Evolutionary conservation across 768 basidiomycete genomes (phyloP).

Genomic region (Gloeophyllum trabeum): DNA sequence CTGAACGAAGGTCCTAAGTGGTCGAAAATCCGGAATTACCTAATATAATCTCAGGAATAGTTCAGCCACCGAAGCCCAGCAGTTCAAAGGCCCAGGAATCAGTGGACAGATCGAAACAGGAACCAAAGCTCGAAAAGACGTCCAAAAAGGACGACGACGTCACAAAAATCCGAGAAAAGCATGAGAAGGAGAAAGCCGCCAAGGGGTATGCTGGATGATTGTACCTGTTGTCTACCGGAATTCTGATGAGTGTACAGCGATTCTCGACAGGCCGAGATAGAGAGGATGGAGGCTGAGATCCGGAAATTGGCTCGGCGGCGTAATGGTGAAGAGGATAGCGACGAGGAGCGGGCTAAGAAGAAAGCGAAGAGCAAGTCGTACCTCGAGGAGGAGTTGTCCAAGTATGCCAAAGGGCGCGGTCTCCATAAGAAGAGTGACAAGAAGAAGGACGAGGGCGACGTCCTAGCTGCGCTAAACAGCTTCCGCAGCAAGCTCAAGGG

Average conservation of each 20-base stretch:
- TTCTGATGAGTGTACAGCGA: too few species aligned
- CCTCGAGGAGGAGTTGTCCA: conserved; percentile 72
- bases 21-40: conserved; percentile 20
- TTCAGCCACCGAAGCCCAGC: too few species aligned
- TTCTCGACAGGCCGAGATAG: conserved; percentile 65
- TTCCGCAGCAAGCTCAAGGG: conserved; percentile 62
- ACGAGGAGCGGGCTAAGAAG: conserved; percentile 49
- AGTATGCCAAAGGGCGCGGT: conserved; percentile 61
- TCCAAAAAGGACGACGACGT: conserved; percentile 30
- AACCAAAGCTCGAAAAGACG: too few species aligned
- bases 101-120: too few species aligned
- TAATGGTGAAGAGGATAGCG: conserved; percentile 48
- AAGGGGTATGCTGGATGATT: conserved; percentile 42
- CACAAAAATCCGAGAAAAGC: conserved; percentile 62
- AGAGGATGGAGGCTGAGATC: conserved; percentile 83
- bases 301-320: conserved; percentile 60
- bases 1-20: conserved; percentile 16
- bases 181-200: conserved; percentile 59
- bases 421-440: conserved; percentile 43
- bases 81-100: too few species aligned
- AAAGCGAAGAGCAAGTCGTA: conserved; percentile 53
- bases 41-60: too few species aligned
- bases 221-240: too few species aligned
- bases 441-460: conserved; percentile 61
- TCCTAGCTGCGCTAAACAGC: conserved; percentile 54